Base-by-base conservation (phyloP, 345 rosid species). In the Zanthoxylum bungeanum region DNA sequence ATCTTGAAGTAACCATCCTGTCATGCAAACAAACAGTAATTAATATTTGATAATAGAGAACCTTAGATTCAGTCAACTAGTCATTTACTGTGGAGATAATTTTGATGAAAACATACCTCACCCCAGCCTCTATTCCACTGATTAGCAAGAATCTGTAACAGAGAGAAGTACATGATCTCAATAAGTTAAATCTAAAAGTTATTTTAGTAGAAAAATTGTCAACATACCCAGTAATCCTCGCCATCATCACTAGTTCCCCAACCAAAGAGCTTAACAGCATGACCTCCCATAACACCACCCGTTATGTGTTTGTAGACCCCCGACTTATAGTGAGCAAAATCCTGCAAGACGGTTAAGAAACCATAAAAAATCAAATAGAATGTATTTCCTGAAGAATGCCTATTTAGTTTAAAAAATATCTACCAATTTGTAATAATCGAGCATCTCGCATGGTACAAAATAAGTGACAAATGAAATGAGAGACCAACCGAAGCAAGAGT, bases 51-150 rank as follows among this genome's bases (percentile, higher is more conserved):
- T 14, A 71, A 31, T n/a, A 55, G 21, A 36, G 19, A 5, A 19
- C 53, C 49, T 14, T 65, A 19, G 68, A 21, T 24, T 56, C 64
- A 30, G 19, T 56, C 22, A 40, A 65, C 8, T 60, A 33, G 9
- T 0, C 7, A 58, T 44, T 2, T 5, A 33, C 36, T 10, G 27
- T 9, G 40, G 51, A 61, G 25, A 79, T n/a, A 51, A 14, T 27
- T 73, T 44, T 59, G 42, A 14, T 4, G 70, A 33, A 36, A 74
- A 87, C 91, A 61, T 89, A 92, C 99, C 42, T 89, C 97, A 60
- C 99, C 99, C 98, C 99, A 92, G 76, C 92, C 80, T 71, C 81
- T 77, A 73, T 89, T 95, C 99, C 99, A 92, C 75, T 92, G 97
- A 68, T 92, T 95, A 46, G 98, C 99, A 73, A 95, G 70, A 76